Conservation (phyloP, 805 yeast genomes). For the Diddensiella transvaalensis region DNA sequence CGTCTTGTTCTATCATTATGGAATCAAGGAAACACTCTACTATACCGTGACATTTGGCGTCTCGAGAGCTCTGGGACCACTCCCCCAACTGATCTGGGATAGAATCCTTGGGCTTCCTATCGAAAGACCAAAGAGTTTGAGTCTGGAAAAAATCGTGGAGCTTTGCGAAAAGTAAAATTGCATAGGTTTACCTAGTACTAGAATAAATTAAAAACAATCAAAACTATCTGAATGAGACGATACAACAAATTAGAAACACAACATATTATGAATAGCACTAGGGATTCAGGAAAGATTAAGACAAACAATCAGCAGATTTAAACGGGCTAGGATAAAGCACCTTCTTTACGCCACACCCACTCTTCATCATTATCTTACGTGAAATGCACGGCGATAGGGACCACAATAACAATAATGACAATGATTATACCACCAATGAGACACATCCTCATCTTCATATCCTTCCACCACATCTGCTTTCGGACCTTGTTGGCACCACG, state of each 20-base stretch:
- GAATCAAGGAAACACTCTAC: conserved; percentile 66
- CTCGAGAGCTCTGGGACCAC: conserved; percentile 74
- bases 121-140: conserved; percentile 69
- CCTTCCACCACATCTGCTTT: conserved; percentile 99
- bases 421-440: conserved; percentile 72
- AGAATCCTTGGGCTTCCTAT: conserved; percentile 73
- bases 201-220: neutral
- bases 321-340: too few species aligned
- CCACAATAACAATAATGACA: conserved; percentile 80
- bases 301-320: too few species aligned
- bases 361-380: conserved; percentile 7
- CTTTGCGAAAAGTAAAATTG: conserved; percentile 14
- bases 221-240: neutral
- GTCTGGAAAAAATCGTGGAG: conserved; percentile 38
- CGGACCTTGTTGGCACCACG: conserved; percentile 96
- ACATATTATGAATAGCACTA: neutral
- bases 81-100: conserved; percentile 77
- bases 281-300: too few species aligned
- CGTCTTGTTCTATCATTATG: conserved; percentile 74
- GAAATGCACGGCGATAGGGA: conserved; percentile 91
- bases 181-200: neutral
- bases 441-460: conserved; percentile 93
- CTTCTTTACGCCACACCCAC: too few species aligned
- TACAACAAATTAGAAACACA: neutral
- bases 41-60: conserved; percentile 82